A percentile compares a stretch with the other conserved stretches of the same genome.
phyloP scores from a whole-genome alignment of 2,329 filamentous ascomycete genomes.

The Neocatenulostroma microsporum region DNA sequence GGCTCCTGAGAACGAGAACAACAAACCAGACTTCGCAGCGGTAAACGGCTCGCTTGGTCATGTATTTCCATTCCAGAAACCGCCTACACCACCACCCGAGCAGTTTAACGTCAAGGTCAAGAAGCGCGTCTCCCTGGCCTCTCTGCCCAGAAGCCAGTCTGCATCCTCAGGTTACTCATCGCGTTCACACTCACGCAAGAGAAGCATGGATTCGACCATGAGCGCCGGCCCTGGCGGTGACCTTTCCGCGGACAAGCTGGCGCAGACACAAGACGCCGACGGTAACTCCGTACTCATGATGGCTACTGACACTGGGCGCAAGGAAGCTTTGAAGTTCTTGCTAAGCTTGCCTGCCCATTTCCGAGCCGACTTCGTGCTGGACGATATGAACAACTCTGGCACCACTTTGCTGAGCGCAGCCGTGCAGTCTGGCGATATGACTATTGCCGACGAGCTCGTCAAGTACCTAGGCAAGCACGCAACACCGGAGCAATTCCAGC shows the following conservation, averaged over 20 bases:
- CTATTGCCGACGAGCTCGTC: constrained; percentile 67
- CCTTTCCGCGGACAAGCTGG: constrained; percentile 69
- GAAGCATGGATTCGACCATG: constrained; percentile 65
- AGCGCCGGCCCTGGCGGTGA: constrained; percentile 64
- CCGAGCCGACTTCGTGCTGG: constrained; percentile 60
- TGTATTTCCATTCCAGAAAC: constrained; percentile 82
- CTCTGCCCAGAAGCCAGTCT: constrained; percentile 64
- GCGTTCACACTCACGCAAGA: constrained; percentile 63
- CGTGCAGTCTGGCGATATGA: constrained; percentile 70
- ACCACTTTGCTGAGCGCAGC: constrained; percentile 85
- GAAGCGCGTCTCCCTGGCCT: constrained; percentile 77
- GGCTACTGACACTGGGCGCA: constrained; percentile 52
- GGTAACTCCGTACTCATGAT: constrained; percentile 72
- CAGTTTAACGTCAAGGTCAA: constrained; percentile 53
- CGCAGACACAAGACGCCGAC: constrained; percentile 58
- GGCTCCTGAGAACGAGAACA: constrained; percentile 1
- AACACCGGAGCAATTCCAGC: constrained; percentile 49
- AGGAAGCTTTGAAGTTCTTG: constrained; percentile 68
- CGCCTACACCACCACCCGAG: constrained; percentile 41
- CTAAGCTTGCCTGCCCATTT: constrained; percentile 71
- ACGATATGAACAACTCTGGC: constrained; percentile 82
- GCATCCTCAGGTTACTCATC: constrained; percentile 72
- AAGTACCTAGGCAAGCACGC: constrained; percentile 56
- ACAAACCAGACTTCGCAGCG: constrained; percentile 22
- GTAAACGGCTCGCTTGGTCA: constrained; percentile 55